Conservation (phyloP, 1,284 basidiomycete species). For the Entoloma clypeatum region DNA sequence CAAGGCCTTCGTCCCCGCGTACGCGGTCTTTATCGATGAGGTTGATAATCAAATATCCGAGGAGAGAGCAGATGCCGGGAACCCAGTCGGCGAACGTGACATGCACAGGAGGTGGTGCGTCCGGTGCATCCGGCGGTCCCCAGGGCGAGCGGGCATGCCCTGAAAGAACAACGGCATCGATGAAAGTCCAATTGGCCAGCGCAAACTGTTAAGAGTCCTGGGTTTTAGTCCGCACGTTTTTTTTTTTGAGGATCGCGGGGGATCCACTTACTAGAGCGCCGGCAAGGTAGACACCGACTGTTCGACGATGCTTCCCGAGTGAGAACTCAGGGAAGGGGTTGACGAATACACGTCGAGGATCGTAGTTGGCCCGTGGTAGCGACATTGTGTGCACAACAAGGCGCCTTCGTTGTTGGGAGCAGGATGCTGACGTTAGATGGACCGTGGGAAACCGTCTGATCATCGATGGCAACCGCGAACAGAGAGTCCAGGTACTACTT, state of each 20-base stretch:
- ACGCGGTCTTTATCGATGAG: conserved; percentile 94
- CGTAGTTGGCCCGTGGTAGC: conserved; percentile 74
- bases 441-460: conserved; percentile 27
- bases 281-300: conserved; percentile 86
- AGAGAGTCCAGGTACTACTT: conserved; percentile 26
- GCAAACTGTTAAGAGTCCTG: conserved; percentile 87
- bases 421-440: conserved; percentile 17
- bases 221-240: conserved; percentile 8
- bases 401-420: conserved; percentile 15
- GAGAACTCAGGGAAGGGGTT: conserved; percentile 68
- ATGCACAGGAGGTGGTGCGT: conserved; percentile 76
- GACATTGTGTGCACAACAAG: conserved; percentile 48
- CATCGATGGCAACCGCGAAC: conserved; percentile 17
- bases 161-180: conserved; percentile 90
- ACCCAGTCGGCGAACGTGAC: conserved; percentile 94
- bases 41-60: conserved; percentile 93
- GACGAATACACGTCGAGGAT: conserved; percentile 82
- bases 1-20: conserved; percentile 75
- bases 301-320: conserved; percentile 67
- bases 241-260: background rate
- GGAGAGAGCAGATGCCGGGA: conserved; percentile 88
- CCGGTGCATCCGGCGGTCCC: conserved; percentile 51
- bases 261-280: conserved; percentile 76
- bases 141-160: conserved; percentile 74
- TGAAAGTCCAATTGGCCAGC: conserved; percentile 91